Conservation (phyloP, 1,139 yeast genomes). For the Candida sanyaensis region DNA sequence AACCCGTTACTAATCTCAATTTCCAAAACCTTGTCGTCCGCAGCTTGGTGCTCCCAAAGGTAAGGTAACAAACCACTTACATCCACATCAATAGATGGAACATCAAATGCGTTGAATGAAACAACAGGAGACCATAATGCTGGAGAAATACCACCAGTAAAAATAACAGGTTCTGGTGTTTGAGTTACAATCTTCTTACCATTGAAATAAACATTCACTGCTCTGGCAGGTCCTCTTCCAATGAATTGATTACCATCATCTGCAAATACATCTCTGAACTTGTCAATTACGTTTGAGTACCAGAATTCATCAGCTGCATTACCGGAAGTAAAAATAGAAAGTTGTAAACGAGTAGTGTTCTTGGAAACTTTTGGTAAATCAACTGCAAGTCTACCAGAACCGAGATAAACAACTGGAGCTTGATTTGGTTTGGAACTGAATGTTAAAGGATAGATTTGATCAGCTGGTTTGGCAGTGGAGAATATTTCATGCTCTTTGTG, state of each 20-base stretch:
- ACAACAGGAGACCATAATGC: conserved; percentile 80
- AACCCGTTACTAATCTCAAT: conserved; percentile 62
- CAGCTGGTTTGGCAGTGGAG: conserved; percentile 29
- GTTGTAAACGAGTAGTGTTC: conserved; percentile 58
- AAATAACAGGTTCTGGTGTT: conserved; percentile 63
- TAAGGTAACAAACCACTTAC: conserved; percentile 66
- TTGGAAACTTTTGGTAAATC: conserved; percentile 40
- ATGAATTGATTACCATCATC: conserved; percentile 37
- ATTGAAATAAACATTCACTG: conserved; percentile 52
- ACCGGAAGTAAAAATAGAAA: conserved; percentile 71
- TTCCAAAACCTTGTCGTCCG: conserved; percentile 29
- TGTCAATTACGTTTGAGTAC: conserved; percentile 67
- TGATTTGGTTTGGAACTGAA: conserved; percentile 18
- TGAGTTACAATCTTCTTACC: conserved; percentile 50
- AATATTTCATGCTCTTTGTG: conserved; percentile 18
- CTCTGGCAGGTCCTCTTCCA: conserved; percentile 68
- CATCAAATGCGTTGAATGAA: conserved; percentile 69
- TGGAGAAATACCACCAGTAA: conserved; percentile 80
- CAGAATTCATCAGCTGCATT: conserved; percentile 83
- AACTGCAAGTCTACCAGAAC: conserved; percentile 35
- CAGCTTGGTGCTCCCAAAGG: conserved; percentile 48
- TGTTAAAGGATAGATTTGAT: conserved; percentile 32
- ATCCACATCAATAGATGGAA: conserved; percentile 65
- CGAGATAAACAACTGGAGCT: conserved; percentile 45
- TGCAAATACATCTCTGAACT: conserved; percentile 37